Conservation (phyloP, 2,329 filamentous ascomycete genomes). For the Phyllosticta citriasiana region DNA sequence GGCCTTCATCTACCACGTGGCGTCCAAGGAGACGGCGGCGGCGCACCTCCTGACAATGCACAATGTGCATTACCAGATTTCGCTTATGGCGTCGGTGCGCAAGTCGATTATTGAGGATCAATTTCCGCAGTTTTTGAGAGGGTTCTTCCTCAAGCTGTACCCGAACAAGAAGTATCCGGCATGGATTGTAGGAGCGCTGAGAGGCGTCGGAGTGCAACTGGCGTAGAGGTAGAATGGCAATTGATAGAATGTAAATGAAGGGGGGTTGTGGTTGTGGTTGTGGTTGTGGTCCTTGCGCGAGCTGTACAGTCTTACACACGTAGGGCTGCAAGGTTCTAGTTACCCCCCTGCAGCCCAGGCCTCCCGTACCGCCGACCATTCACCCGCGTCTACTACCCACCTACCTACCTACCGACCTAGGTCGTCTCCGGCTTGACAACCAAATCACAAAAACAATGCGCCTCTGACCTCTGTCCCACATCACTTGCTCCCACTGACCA, state of each 20-base stretch:
- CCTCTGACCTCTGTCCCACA: background rate
- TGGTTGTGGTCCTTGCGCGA: background rate
- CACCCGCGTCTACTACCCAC: background rate
- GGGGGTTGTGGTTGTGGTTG: background rate
- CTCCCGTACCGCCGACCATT: background rate
- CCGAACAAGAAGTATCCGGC: slow-evolving; percentile 59
- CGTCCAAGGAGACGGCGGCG: slow-evolving; percentile 88
- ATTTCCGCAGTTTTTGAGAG: slow-evolving; percentile 66
- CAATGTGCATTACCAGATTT: slow-evolving; percentile 86
- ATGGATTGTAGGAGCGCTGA: slow-evolving; percentile 77
- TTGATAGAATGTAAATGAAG: background rate
- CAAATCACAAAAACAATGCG: background rate
- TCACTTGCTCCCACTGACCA: background rate
- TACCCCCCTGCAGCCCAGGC: background rate
- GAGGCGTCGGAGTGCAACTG: slow-evolving; percentile 67
- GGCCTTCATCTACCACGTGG: slow-evolving; percentile 84
- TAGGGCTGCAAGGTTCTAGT: background rate
- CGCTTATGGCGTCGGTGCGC: slow-evolving; percentile 67
- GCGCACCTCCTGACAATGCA: slow-evolving; percentile 83
- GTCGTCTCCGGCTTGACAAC: background rate
- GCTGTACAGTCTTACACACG: background rate
- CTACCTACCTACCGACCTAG: no score
- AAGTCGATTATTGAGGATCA: slow-evolving; percentile 70
- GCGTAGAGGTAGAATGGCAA: slow-evolving; percentile 8
- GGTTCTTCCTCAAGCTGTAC: slow-evolving; percentile 72